Percentiles rank a stretch among this genome's conserved stretches.
phyloP scores from a whole-genome alignment of 441 rosid genomes.

The Hura crepitans region DNA sequence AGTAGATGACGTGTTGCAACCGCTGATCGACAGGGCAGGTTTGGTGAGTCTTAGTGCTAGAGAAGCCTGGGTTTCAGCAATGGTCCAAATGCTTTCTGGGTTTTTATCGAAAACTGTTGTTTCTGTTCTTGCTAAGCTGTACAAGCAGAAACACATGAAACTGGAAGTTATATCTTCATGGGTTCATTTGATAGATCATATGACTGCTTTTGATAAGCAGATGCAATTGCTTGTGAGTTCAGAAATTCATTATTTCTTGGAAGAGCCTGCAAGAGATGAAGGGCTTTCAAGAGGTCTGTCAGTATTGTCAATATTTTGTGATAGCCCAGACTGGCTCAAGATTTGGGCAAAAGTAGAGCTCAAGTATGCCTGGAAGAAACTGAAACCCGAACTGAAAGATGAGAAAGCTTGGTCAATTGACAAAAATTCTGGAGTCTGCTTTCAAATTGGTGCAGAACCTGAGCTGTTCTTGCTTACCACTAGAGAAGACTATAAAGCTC shows the following conservation, averaged over 20 bases:
- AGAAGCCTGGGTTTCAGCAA: constrained; percentile 85
- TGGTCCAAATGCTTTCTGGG: constrained; percentile 60
- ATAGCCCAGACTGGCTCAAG: constrained; percentile 65
- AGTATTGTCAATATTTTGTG: constrained; percentile 48
- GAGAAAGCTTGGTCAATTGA: constrained; percentile 54
- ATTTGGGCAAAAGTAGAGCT: constrained; percentile 80
- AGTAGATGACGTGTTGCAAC: constrained; percentile 70
- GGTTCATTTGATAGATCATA: constrained; percentile 72
- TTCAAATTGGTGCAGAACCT: constrained; percentile 29
- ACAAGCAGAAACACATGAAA: constrained; percentile 44
- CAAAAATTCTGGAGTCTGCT: constrained; percentile 23
- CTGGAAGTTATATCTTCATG: constrained; percentile 51
- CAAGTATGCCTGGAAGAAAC: constrained; percentile 65
- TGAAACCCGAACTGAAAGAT: constrained; percentile 50
- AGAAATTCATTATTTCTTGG: constrained; percentile 44
- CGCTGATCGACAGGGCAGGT: constrained; percentile 70
- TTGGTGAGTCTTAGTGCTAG: constrained; percentile 61
- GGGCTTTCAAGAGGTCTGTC: constrained; percentile 43
- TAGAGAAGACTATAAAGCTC: constrained; percentile 63
- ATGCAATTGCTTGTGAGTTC: constrained; percentile 50
- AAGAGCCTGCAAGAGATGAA: constrained; percentile 32
- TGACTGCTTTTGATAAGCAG: constrained; percentile 57
- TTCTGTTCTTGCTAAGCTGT: constrained; percentile 44
- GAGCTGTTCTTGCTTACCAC: constrained; percentile 46
- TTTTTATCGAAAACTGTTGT: constrained; percentile 51